These are phyloP conservation scores for Kazachstania bromeliacearum DNA, from an alignment of 805 yeast genomes.

Conservation along the genomic window DNA sequence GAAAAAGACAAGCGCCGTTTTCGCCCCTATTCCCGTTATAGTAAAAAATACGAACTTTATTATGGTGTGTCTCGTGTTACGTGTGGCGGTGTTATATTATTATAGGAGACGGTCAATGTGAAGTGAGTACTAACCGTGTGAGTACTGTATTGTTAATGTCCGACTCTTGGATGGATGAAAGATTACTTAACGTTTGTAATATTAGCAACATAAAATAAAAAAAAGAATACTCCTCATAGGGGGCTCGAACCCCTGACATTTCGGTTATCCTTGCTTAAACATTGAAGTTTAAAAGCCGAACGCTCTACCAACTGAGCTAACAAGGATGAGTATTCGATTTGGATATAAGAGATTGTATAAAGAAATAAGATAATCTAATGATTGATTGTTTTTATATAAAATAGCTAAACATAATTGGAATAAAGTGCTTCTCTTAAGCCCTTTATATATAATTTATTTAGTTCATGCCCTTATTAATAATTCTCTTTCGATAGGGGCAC, in stretches of 20 bases:
- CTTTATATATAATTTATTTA: no score
- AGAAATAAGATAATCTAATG: no score
- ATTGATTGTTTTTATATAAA: no score
- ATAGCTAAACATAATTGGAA: no score
- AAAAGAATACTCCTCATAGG: conserved; percentile 36
- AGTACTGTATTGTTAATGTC: not conserved
- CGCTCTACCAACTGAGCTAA: conserved; percentile 66
- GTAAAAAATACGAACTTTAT: not conserved
- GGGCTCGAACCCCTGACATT: conserved; percentile 45
- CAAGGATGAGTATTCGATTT: conserved; percentile 34
- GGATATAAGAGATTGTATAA: no score
- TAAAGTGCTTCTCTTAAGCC: no score
- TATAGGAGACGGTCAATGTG: not conserved
- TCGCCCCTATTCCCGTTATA: not conserved
- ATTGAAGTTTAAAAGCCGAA: conserved; percentile 47
- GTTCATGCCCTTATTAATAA: no score
- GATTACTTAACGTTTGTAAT: not conserved
- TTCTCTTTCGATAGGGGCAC: no score
- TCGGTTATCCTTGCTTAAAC: conserved; percentile 34
- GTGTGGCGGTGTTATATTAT: not conserved
- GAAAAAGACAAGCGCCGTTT: not conserved
- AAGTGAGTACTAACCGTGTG: not conserved
- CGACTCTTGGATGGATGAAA: not conserved
- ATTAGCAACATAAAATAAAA: not conserved
- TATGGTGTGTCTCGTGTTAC: not conserved